A percentile compares a stretch with the other conserved stretches of the same genome.
Conservation (phyloP, 257 asterid genomes). For the Solanum rostratum region DNA sequence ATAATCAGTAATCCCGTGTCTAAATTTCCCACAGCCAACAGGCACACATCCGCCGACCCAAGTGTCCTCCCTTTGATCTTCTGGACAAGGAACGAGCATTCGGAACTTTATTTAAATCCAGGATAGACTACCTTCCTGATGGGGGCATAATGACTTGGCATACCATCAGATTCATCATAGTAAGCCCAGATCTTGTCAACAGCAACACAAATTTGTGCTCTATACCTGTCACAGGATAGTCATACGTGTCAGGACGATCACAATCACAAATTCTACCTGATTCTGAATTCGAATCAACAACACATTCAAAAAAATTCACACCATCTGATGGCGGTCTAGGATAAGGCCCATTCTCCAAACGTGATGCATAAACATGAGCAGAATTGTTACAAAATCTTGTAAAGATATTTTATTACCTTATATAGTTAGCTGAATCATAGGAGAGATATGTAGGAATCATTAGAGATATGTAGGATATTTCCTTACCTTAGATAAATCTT, state of each 20-base stretch:
- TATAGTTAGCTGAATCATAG: too few species aligned
- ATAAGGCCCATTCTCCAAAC: neutral
- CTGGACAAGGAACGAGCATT: conserved; percentile 62
- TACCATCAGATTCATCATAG: conserved; percentile 42
- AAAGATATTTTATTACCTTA: too few species aligned
- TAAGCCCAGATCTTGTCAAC: conserved; percentile 70
- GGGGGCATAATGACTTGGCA: conserved; percentile 79
- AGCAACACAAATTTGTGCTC: conserved; percentile 24
- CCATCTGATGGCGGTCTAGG: neutral
- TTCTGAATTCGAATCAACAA: conserved; percentile 19
- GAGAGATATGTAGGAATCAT: too few species aligned
- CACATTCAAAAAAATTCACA: conserved; percentile 4
- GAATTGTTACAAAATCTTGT: too few species aligned
- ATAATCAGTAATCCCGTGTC: conserved; percentile 11
- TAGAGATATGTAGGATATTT: too few species aligned
- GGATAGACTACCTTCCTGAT: conserved; percentile 24
- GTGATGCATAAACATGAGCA: neutral
- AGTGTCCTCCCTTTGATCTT: conserved; percentile 7
- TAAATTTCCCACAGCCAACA: conserved; percentile 56
- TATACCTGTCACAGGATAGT: conserved; percentile 36
- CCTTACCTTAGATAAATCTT: too few species aligned
- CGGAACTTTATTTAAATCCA: conserved; percentile 34
- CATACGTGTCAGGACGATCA: neutral
- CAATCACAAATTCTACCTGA: conserved; percentile 1
- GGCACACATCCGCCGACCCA: conserved; percentile 38